phyloP scores from a whole-genome alignment of 78 protist genomes.

The Dictyostelium capitatum region DNA sequence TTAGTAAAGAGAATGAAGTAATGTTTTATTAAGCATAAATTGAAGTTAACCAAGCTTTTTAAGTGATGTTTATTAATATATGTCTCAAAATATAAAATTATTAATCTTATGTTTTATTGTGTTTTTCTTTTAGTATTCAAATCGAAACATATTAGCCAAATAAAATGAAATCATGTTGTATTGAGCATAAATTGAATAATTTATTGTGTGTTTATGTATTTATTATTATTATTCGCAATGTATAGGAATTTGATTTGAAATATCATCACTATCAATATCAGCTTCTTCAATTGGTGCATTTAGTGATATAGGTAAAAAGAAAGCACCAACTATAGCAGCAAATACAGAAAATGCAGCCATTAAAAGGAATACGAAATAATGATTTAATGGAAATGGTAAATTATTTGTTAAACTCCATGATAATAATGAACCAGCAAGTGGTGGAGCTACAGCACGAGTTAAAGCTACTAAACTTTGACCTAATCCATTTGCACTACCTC shows the following conservation, averaged over 20 bases:
- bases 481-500: constrained; percentile 63
- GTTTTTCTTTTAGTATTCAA: no score
- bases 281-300: constrained; percentile 42
- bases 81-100: no score
- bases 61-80: no score
- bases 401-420: constrained; percentile 45
- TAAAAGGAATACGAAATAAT: constrained; percentile 14
- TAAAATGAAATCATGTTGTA: constrained; percentile 57
- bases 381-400: constrained; percentile 45
- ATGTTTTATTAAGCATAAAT: constrained; percentile 33
- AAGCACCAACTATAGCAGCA: neutral
- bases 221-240: no score
- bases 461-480: constrained; percentile 63
- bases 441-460: constrained; percentile 42
- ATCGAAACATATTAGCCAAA: constrained; percentile 40
- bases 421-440: constrained; percentile 20
- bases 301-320: constrained; percentile 33
- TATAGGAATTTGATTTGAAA: neutral
- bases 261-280: constrained; percentile 9
- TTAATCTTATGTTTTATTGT: no score
- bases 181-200: neutral
- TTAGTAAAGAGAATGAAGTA: constrained; percentile 45
- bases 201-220: no score
- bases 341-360: neutral
- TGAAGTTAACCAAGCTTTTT: no score